Percentiles rank a stretch among this genome's conserved stretches.
Conservation (phyloP, 768 basidiomycete genomes). For the Mycena vitilis region DNA sequence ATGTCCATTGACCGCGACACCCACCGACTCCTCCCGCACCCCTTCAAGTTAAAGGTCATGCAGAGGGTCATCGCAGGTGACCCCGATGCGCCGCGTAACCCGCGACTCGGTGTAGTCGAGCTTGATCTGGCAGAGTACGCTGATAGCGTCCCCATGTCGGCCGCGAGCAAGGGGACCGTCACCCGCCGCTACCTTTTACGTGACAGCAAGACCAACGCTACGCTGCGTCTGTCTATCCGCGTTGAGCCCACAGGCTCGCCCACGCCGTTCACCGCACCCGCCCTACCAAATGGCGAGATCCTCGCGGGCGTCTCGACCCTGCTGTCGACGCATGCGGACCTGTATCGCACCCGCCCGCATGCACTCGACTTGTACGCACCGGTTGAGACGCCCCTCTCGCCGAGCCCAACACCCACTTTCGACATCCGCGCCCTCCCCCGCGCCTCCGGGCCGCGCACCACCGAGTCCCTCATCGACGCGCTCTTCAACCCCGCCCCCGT, state of each 20-base stretch:
- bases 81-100: slow-evolving; percentile 64
- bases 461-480: slow-evolving; percentile 81
- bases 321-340: slow-evolving; percentile 54
- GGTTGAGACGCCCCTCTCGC: slow-evolving; percentile 4
- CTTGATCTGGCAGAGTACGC: slow-evolving; percentile 85
- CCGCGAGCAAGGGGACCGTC: slow-evolving; percentile 55
- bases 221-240: slow-evolving; percentile 73
- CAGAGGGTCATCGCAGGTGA: slow-evolving; percentile 71
- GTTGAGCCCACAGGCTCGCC: slow-evolving; percentile 47
- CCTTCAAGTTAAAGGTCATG: slow-evolving; percentile 75
- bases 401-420: slow-evolving; percentile 40
- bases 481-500: slow-evolving; percentile 79
- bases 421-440: slow-evolving; percentile 59
- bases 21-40: slow-evolving; percentile 64
- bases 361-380: slow-evolving; percentile 59
- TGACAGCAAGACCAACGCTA: slow-evolving; percentile 84
- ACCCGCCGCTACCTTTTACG: slow-evolving; percentile 75
- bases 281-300: slow-evolving; percentile 79
- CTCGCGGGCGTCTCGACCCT: slow-evolving; percentile 74
- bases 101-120: slow-evolving; percentile 71
- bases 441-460: slow-evolving; percentile 70
- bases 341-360: slow-evolving; percentile 62
- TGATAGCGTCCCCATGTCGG: slow-evolving; percentile 37
- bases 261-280: slow-evolving; percentile 65
- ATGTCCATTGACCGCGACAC: slow-evolving; percentile 67